Percentiles rank a stretch among this genome's conserved stretches.
Conservation (phyloP, 192 early-diverging fungal genomes). For the Backusella westeae region DNA sequence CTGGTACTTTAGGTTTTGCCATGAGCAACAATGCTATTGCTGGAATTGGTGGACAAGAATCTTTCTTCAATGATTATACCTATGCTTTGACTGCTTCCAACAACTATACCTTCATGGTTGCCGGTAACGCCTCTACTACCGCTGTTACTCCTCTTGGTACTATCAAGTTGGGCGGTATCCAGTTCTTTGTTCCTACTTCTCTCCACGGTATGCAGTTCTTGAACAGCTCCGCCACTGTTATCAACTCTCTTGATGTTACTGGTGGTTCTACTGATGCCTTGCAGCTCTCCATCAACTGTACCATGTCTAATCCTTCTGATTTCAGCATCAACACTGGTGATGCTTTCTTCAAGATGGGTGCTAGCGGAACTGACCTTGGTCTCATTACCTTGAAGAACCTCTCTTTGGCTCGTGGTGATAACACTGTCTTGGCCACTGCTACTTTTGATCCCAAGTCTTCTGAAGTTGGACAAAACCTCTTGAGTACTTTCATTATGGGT, state of each 20-base stretch:
- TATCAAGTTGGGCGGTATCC: constrained; percentile 49
- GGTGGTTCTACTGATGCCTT: constrained; percentile 46
- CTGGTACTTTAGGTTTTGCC: constrained; percentile 49
- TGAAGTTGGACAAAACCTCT: constrained; percentile 41
- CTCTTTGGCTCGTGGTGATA: constrained; percentile 45
- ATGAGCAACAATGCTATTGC: constrained; percentile 44
- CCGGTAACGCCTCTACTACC: constrained; percentile 47
- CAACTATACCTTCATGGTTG: constrained; percentile 40
- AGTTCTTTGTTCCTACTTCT: constrained; percentile 48
- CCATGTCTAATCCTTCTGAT: constrained; percentile 43
- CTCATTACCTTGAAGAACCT: constrained; percentile 43
- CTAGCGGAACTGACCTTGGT: constrained; percentile 44
- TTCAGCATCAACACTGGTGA: constrained; percentile 50
- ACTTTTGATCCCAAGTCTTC: constrained; percentile 48
- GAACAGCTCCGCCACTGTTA: constrained; percentile 45
- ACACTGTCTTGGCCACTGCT: constrained; percentile 38
- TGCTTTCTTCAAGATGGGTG: constrained; percentile 46
- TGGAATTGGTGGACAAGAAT: constrained; percentile 40
- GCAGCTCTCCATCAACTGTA: constrained; percentile 38
- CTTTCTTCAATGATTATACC: constrained; percentile 53
- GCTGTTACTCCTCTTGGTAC: constrained; percentile 55
- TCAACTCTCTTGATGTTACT: constrained; percentile 54
- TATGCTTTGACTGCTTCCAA: constrained; percentile 44
- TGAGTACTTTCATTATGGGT: constrained; percentile 51
- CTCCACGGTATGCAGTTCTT: constrained; percentile 58